Evolutionary conservation across 371 early-diverging fungal species (phyloP), one percentile per base, ranked within the genome.

Genomic region (Mortierella sp.): DNA sequence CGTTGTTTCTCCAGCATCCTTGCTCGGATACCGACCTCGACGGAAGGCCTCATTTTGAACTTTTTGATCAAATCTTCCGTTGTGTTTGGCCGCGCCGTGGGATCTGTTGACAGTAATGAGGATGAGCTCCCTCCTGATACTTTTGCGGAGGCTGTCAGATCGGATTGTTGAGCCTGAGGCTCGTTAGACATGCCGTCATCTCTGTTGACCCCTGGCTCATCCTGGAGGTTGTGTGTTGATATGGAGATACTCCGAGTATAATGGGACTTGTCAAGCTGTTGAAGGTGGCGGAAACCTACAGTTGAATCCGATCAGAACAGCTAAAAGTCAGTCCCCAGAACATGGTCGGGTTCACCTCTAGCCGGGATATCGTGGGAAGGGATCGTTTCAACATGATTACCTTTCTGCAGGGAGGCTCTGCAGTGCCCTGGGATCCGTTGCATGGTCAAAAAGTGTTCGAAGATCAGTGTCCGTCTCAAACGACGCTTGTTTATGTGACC

Each of bases 11-110:
- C 74, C 21, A 57, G 30, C 31, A 48, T 23, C 23, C 74, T 53
- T 24, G 59, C 70, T 10, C 70, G 65, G 43, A 76, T 70, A 34
- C 78, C 78, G 34, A 76, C 78, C 47, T 76, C 70, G 14, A 47
- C 78, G 8, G 66, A 65, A 13, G 78, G 78, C 47, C 66, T 76
- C 14, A 70, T 24, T 8, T 63, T 61, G 47, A 70, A 76, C 43
- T 70, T 69, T 27, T 70, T 76, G 56, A 61, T 54, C 4, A 70
- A 10, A 19, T 76, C 70, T 46, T 70, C 71, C 7, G 24, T 26
- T 5, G 49, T 9, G 6, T 30, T 14, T 19, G 52, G 31, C 0
- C 55, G 14, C 3, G 58, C 6, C 16, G 42, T 24, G 28, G 30
- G 18, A 28, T 19, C 52, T 28, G 45, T 34, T 34, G 34, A n/a